phyloP scores from a whole-genome alignment of 2,329 filamentous ascomycete species.

The Chaetomium sp. region DNA sequence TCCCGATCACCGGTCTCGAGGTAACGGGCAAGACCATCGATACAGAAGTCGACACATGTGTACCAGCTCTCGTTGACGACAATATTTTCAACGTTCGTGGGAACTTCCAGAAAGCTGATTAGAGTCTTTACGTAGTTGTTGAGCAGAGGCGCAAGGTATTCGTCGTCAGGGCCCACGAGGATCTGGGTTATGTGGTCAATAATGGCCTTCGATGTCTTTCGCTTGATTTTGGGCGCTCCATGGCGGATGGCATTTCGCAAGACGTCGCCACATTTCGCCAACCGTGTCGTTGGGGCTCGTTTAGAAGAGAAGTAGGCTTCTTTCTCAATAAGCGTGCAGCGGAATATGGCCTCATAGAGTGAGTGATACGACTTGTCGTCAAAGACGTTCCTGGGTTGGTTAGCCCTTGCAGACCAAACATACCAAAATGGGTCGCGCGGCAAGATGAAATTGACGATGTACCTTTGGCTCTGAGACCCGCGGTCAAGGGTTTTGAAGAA shows the following conservation, averaged over 20 bases:
- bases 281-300: conserved; percentile 40
- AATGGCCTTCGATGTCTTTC: conserved; percentile 71
- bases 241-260: conserved; percentile 66
- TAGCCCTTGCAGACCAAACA: background rate
- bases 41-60: conserved; percentile 63
- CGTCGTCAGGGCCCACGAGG: conserved; percentile 55
- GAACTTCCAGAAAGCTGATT: conserved; percentile 60
- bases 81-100: conserved; percentile 75
- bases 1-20: conserved; percentile 37
- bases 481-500: conserved; percentile 21
- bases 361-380: conserved; percentile 73
- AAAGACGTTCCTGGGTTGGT: conserved; percentile 33
- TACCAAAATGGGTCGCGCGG: background rate
- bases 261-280: conserved; percentile 64
- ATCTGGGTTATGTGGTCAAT: conserved; percentile 77
- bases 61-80: conserved; percentile 60
- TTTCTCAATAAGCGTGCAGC: conserved; percentile 61
- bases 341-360: conserved; percentile 76
- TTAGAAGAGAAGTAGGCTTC: conserved; percentile 50
- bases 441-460: background rate
- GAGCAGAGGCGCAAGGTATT: conserved; percentile 61
- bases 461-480: conserved; percentile 16
- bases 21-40: conserved; percentile 52
- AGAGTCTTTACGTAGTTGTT: conserved; percentile 76
- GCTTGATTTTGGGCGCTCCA: conserved; percentile 60